Base-by-base conservation (phyloP, 768 basidiomycete species). In the Chiua virens region DNA sequence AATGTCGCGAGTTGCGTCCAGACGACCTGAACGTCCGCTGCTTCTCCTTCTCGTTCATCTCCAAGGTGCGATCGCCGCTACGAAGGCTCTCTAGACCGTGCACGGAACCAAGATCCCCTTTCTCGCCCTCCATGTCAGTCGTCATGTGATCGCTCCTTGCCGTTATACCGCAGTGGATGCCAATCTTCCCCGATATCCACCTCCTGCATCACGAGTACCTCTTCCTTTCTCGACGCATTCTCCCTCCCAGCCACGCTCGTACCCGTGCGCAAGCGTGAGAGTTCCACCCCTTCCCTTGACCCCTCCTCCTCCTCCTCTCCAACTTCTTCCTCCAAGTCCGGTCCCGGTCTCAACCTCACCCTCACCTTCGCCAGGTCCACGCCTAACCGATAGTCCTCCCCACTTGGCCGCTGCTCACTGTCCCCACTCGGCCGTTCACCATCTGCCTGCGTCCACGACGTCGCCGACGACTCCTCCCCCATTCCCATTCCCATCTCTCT, bases 1-100 rank as follows among this genome's bases (percentile, higher is more conserved):
- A 72, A 65, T 79, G 77, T 32, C 77, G 74, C 35, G 70, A 51
- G 22, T 66, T 58, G 23, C 70, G 70, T 39, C 52, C 52, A 42
- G 56, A 20, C 20, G 56, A 54, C 37, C 56, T 47, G 36, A 58
- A 54, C 53, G 52, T 52, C 53, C 43, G 66, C 62, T 38, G 66
- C 34, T 43, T 61, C 44, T 45, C 65, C 58, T 66, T 72, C 54
- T 69, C 63, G 47, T 62, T 44, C 49, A 35, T 56, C 36, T 58
- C 59, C 52, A 43, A 27, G 13, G 50, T 54, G 8, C 25, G 44
- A 14, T 54, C 50, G 17, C 47, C 54, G 8, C 42, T 42, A 15
- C 45, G 50, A 20, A 43, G 43, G 35, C 61, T 56, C 45, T 41
- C 64, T 35, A 45, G 43, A 14, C 37, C 49, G 13, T 47, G 56